phyloP scores from a whole-genome alignment of 352 stramenopile species.

The Phytophthora cactorum region DNA sequence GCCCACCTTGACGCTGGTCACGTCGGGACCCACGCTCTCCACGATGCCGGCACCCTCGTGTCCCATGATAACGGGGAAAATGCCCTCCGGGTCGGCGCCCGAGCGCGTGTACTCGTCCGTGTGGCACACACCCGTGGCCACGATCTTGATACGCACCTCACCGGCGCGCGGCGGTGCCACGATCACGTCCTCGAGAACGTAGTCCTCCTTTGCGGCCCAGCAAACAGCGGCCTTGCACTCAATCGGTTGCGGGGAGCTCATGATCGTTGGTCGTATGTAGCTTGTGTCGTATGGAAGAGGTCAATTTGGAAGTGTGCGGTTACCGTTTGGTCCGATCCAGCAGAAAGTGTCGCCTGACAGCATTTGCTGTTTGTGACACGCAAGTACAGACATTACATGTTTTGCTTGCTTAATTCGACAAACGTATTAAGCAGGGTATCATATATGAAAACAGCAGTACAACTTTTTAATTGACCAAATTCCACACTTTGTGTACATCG shows the following conservation, averaged over 20 bases:
- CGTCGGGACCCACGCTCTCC: conserved; percentile 80
- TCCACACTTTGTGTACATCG: background rate
- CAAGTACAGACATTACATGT: background rate
- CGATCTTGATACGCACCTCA: conserved; percentile 87
- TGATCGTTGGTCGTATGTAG: conserved; percentile 15
- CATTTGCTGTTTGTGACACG: background rate
- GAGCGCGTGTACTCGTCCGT: conserved; percentile 90
- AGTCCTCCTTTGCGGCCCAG: conserved; percentile 88
- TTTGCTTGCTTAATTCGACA: background rate
- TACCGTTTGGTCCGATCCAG: background rate
- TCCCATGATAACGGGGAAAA: conserved; percentile 91
- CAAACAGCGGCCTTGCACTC: conserved; percentile 91
- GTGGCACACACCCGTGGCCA: conserved; percentile 87
- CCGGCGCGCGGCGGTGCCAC: conserved; percentile 67
- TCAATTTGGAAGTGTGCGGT: conserved; percentile 25
- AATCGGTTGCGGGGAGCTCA: conserved; percentile 74
- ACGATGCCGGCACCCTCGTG: conserved; percentile 87
- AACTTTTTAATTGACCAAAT: too few relatives aligned
- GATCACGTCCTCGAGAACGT: conserved; percentile 83
- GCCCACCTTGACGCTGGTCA: conserved; percentile 83
- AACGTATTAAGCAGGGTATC: background rate
- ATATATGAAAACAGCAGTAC: background rate
- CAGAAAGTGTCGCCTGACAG: background rate
- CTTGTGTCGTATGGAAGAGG: background rate
- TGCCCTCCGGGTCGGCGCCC: conserved; percentile 73